Conservation (phyloP, 805 yeast genomes). For the Kuraishia piskuri region DNA sequence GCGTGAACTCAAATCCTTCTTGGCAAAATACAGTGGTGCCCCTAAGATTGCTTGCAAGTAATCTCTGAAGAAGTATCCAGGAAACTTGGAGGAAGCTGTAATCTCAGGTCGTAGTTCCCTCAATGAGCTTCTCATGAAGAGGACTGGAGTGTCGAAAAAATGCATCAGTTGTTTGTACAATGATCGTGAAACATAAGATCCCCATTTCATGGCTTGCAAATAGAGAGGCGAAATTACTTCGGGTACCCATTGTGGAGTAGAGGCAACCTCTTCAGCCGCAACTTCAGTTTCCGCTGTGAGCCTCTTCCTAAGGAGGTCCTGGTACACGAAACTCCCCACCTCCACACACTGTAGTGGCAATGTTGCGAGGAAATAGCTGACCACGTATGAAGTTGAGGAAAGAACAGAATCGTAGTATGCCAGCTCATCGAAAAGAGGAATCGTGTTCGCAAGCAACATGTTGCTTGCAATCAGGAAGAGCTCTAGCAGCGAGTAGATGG, state of each 20-base stretch:
- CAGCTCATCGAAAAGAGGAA: slow-evolving; percentile 34
- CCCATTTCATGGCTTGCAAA: slow-evolving; percentile 10
- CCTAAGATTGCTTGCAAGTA: slow-evolving; percentile 19
- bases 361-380: slow-evolving; percentile 31
- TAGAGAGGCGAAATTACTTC: slow-evolving; percentile 5
- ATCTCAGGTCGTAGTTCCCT: not conserved
- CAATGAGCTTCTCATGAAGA: not conserved
- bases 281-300: slow-evolving; percentile 10
- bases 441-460: slow-evolving; percentile 28
- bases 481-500: slow-evolving; percentile 14
- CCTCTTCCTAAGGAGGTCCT: slow-evolving; percentile 17
- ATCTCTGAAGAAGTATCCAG: not conserved
- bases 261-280: slow-evolving; percentile 8
- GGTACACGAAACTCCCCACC: slow-evolving; percentile 11
- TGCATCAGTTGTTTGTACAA: not conserved
- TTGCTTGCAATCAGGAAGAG: slow-evolving; percentile 12
- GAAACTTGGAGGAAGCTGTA: not conserved
- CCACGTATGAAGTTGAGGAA: slow-evolving; percentile 21
- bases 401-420: slow-evolving; percentile 35
- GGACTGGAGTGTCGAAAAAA: not conserved
- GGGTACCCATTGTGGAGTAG: slow-evolving; percentile 17
- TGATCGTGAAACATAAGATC: slow-evolving; percentile 1
- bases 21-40: slow-evolving; percentile 26
- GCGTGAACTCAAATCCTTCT: slow-evolving; percentile 17
- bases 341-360: slow-evolving; percentile 18